These are phyloP conservation scores for Datisca glomerata DNA, from an alignment of 306 rosid genomes.

Conservation along the genomic window DNA sequence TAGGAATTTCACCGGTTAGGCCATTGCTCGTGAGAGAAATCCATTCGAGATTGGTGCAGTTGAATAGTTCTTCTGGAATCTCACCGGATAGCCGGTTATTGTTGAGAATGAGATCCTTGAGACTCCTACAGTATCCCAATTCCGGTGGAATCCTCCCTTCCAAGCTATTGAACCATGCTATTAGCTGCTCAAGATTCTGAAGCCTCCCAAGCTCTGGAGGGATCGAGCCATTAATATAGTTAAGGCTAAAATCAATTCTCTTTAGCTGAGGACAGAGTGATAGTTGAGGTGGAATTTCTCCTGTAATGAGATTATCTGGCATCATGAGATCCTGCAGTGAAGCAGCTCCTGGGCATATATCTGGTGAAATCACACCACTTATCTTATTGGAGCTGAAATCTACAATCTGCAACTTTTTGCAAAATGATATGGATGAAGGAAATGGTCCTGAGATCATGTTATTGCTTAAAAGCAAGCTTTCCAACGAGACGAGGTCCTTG, in stretches of 20 bases:
- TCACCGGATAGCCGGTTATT: conserved; percentile 60
- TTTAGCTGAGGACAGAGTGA: conserved; percentile 66
- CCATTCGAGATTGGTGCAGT: conserved; percentile 89
- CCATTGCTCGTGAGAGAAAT: conserved; percentile 80
- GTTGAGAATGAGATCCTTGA: conserved; percentile 83
- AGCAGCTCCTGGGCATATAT: conserved; percentile 77
- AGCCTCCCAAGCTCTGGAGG: conserved; percentile 87
- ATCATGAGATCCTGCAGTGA: conserved; percentile 74
- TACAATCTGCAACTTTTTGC: conserved; percentile 53
- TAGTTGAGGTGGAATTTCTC: conserved; percentile 61
- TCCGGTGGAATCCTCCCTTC: conserved; percentile 82
- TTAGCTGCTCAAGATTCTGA: conserved; percentile 67
- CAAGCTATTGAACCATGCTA: conserved; percentile 89
- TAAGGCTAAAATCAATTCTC: conserved; percentile 79
- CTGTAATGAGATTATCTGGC: conserved; percentile 73
- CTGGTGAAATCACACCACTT: conserved; percentile 53
- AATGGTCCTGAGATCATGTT: conserved; percentile 60
- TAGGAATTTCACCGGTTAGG: conserved; percentile 61
- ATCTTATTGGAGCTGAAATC: conserved; percentile 86
- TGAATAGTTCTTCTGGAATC: conserved; percentile 66
- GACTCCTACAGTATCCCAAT: conserved; percentile 69
- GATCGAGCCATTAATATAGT: conserved; percentile 74
- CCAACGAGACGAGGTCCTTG: conserved; percentile 46
- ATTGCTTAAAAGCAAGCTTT: conserved; percentile 63
- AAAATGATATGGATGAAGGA: conserved; percentile 70